phyloP scores from a whole-genome alignment of 257 asterid genomes.

The Anisodus tanguticus region DNA sequence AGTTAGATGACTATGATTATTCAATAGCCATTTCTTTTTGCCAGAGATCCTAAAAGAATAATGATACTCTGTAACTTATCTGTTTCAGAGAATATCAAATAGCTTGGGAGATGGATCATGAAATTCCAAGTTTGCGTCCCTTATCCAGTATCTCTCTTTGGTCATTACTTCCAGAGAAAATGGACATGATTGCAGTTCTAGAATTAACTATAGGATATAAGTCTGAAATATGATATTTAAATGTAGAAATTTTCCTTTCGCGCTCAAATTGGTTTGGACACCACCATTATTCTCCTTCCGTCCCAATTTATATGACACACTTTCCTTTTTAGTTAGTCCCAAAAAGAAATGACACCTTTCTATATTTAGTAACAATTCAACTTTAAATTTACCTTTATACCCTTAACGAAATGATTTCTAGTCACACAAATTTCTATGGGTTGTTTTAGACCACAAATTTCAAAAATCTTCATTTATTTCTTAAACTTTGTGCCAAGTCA shows the following conservation, averaged over 20 bases:
- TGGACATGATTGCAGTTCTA: neutral
- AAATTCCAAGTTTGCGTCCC: neutral
- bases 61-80: neutral
- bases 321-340: too few species aligned
- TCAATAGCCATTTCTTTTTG: neutral
- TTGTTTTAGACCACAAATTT: too few species aligned
- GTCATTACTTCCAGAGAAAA: neutral
- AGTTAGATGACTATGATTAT: neutral
- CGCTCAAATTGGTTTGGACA: neutral
- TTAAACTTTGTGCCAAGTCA: too few species aligned
- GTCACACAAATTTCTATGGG: too few species aligned
- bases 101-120: conserved; percentile 12
- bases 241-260: neutral
- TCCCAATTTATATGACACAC: too few species aligned
- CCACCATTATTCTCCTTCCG: too few species aligned
- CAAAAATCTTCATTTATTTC: too few species aligned
- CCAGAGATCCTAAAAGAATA: neutral
- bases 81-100: conserved; percentile 5
- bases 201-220: neutral
- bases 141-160: neutral
- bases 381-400: too few species aligned
- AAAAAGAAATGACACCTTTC: too few species aligned
- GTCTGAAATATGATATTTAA: neutral
- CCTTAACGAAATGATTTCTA: too few species aligned
- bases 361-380: too few species aligned